Conservation (phyloP, 1,284 basidiomycete genomes). For the Ustilago nuda region DNA sequence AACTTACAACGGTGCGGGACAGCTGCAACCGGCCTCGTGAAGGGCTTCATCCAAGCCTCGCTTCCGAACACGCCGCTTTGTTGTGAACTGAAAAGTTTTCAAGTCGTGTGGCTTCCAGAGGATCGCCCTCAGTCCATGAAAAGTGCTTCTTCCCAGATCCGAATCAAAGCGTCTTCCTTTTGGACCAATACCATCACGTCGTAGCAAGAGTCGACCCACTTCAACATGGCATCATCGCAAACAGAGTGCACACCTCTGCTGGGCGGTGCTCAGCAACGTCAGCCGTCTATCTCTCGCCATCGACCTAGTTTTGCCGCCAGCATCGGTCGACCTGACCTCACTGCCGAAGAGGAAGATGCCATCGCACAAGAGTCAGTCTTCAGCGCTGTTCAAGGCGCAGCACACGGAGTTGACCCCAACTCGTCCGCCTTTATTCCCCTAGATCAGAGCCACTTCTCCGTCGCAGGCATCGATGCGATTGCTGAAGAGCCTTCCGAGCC, state of each 20-base stretch:
- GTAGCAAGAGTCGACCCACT: neutral
- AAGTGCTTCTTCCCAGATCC: neutral
- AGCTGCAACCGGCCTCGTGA: neutral
- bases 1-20: neutral
- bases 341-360: conserved; percentile 56
- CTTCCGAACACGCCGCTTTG: neutral
- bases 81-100: neutral
- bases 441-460: conserved; percentile 63
- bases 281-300: conserved; percentile 34
- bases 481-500: conserved; percentile 47
- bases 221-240: conserved; percentile 34
- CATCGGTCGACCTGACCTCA: conserved; percentile 47
- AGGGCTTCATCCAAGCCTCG: neutral
- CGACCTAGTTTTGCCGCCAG: conserved; percentile 52
- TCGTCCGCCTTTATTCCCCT: conserved; percentile 64
- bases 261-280: conserved; percentile 27
- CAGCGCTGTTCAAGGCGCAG: conserved; percentile 60
- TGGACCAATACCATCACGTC: conserved; percentile 9
- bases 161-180: neutral
- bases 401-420: conserved; percentile 67
- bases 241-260: conserved; percentile 58
- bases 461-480: conserved; percentile 32
- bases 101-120: neutral
- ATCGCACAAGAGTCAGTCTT: conserved; percentile 66
- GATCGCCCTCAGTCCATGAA: neutral